Percentiles rank a stretch among this genome's conserved stretches.
phyloP scores from a whole-genome alignment of 495 filamentous ascomycete species.

The Xeromyces bisporus region DNA sequence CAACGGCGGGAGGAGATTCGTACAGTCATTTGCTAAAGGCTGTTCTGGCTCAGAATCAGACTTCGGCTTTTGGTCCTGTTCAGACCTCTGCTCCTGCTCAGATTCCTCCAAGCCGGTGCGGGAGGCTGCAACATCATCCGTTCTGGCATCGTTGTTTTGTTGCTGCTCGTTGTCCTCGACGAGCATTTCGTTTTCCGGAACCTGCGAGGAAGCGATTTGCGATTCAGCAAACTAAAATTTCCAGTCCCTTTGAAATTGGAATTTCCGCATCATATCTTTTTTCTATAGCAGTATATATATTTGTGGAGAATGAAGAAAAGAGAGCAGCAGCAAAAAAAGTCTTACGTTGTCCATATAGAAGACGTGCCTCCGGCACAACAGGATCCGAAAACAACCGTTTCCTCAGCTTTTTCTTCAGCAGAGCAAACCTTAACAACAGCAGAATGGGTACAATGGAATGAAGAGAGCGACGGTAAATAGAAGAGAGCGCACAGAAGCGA shows the following conservation, averaged over 20 bases:
- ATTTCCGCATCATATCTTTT: conserved; percentile 11
- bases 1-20: conserved; percentile 12
- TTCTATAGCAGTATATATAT: no score
- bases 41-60: conserved; percentile 28
- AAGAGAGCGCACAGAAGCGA: no score
- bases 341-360: conserved; percentile 34
- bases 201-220: conserved; percentile 8
- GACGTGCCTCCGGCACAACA: conserved; percentile 17
- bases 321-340: conserved; percentile 11
- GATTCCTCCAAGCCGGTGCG: conserved; percentile 43
- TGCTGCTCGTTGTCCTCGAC: conserved; percentile 54
- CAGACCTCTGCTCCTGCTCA: conserved; percentile 25
- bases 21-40: conserved; percentile 57
- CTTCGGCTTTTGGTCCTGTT: no score
- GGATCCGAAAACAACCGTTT: conserved; percentile 12
- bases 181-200: conserved; percentile 43
- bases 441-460: conserved; percentile 1
- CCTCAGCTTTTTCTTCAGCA: conserved; percentile 1
- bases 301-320: no score
- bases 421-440: no score
- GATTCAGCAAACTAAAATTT: neutral
- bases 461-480: neutral
- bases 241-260: neutral
- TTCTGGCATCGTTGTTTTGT: conserved; percentile 67
- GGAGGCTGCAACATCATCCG: conserved; percentile 71